Conservation (phyloP, 768 basidiomycete species). For the Agaricus sinodeliciosus region DNA sequence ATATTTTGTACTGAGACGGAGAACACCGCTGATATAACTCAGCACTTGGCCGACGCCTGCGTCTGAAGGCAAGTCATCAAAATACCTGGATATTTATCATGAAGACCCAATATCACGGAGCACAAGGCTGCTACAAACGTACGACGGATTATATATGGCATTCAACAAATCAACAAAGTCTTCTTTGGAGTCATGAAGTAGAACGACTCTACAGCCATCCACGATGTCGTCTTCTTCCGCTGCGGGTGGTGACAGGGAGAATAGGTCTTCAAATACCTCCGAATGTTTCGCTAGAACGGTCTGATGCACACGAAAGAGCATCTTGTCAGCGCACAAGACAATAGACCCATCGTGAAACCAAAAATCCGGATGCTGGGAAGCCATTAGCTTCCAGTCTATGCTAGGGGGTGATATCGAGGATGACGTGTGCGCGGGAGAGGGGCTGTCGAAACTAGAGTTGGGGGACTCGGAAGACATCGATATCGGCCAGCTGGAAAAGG, state of each 20-base stretch:
- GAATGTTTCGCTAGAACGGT: constrained; percentile 47
- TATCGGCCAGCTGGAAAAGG: not conserved
- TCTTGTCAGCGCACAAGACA: constrained; percentile 31
- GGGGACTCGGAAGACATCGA: constrained; percentile 6
- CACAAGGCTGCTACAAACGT: constrained; percentile 8
- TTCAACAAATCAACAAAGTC: constrained; percentile 45
- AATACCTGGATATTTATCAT: constrained; percentile 20
- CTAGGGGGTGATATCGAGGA: not conserved
- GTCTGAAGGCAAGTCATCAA: constrained; percentile 26
- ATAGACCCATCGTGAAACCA: constrained; percentile 44
- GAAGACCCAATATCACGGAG: not conserved
- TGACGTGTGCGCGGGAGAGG: not conserved
- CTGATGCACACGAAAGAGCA: constrained; percentile 38
- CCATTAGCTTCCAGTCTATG: constrained; percentile 6
- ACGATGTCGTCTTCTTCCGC: constrained; percentile 26
- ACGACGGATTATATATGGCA: constrained; percentile 48
- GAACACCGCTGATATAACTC: constrained; percentile 41
- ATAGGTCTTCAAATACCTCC: constrained; percentile 58
- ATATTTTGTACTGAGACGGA: constrained; percentile 62
- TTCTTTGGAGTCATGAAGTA: constrained; percentile 38
- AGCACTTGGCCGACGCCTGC: constrained; percentile 40
- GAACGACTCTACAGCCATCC: constrained; percentile 46
- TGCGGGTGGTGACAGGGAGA: constrained; percentile 48
- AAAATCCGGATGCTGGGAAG: constrained; percentile 26
- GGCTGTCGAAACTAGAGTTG: not conserved